These are phyloP conservation scores for Coniferiporia weirii DNA, from an alignment of 1,284 basidiomycete species.

Conservation along the genomic window DNA sequence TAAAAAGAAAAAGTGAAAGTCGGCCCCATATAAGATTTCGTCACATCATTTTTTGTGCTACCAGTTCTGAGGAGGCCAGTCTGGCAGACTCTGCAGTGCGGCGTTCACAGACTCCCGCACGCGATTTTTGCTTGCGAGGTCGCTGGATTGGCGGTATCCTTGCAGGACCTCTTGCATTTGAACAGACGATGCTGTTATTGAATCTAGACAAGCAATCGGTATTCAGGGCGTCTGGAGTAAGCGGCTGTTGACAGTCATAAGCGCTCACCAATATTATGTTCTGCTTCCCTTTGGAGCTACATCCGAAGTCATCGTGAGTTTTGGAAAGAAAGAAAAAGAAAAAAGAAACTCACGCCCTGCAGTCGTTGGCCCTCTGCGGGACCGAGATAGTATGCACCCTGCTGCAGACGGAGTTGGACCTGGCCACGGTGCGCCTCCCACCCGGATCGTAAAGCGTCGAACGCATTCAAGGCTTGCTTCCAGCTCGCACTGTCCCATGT, in stretches of 20 bases:
- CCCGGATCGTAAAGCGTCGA: conserved; percentile 46
- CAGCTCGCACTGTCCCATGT: conserved; percentile 53
- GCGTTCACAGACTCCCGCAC: conserved; percentile 60
- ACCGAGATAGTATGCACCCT: conserved; percentile 26
- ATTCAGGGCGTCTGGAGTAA: too few species aligned
- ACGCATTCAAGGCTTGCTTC: conserved; percentile 49
- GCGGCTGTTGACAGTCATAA: not conserved
- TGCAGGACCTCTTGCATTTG: conserved; percentile 56
- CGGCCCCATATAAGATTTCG: not conserved
- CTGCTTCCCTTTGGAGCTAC: conserved; percentile 49
- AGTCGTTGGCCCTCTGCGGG: conserved; percentile 45
- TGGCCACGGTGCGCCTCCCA: conserved; percentile 47
- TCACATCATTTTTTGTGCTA: not conserved
- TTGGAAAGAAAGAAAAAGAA: not conserved
- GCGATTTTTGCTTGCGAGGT: conserved; percentile 48
- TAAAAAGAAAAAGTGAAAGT: not conserved
- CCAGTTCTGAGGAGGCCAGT: conserved; percentile 41
- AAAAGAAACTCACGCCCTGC: conserved; percentile 37
- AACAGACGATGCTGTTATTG: conserved; percentile 48
- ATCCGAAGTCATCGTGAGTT: not conserved
- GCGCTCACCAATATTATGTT: conserved; percentile 40
- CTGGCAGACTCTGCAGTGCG: conserved; percentile 48
- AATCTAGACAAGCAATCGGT: conserved; percentile 29
- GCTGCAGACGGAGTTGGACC: conserved; percentile 35
- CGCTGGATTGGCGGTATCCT: conserved; percentile 54